Percentiles rank a stretch among this genome's conserved stretches.
Conservation (phyloP, 306 rosid genomes). For the Prinsepia uniflora region DNA sequence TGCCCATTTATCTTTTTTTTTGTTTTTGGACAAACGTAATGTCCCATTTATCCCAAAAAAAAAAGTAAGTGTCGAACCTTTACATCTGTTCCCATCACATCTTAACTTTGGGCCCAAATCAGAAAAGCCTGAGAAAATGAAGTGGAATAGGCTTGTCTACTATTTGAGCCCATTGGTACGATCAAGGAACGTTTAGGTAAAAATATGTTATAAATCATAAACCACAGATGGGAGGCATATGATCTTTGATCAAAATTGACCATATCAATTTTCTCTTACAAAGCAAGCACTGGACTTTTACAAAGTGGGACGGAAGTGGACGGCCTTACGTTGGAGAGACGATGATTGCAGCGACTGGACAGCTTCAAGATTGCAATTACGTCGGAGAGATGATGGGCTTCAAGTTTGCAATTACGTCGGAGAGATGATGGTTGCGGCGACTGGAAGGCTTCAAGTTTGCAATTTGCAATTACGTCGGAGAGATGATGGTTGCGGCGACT, state of each 20-base stretch:
- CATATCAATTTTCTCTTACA: not conserved
- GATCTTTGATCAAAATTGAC: not conserved
- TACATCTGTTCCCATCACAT: not conserved
- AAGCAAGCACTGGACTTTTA: not conserved
- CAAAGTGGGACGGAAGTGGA: too few species aligned
- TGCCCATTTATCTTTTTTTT: too few species aligned
- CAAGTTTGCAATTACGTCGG: too few species aligned
- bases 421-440: not conserved
- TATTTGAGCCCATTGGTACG: not conserved
- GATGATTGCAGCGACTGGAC: too few species aligned
- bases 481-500: slow-evolving; percentile 4
- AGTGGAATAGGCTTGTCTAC: too few species aligned
- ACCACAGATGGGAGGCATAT: not conserved
- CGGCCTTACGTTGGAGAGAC: too few species aligned
- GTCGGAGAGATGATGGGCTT: too few species aligned
- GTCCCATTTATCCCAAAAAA: too few species aligned
- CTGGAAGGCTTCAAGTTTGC: not conserved
- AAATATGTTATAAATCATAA: not conserved
- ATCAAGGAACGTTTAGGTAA: too few species aligned
- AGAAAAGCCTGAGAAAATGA: not conserved
- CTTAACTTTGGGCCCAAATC: not conserved
- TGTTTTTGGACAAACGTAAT: too few species aligned
- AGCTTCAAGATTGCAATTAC: too few species aligned
- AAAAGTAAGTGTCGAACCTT: not conserved
- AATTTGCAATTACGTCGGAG: slow-evolving; percentile 7